These are phyloP conservation scores for Piloderma croceum DNA, from an alignment of 768 basidiomycete species.

Conservation along the genomic window DNA sequence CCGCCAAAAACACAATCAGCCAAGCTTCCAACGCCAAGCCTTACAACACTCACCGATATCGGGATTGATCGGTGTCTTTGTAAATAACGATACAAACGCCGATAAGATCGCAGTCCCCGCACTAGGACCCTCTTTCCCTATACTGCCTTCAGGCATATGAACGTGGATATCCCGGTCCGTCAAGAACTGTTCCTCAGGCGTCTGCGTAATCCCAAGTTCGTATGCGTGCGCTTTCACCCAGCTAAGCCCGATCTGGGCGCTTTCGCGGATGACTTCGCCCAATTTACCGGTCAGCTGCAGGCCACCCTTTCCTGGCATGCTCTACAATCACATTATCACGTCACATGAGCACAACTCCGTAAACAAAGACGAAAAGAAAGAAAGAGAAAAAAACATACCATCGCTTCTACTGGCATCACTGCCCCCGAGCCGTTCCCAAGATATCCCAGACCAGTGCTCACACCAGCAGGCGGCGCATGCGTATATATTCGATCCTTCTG, in stretches of 20 bases:
- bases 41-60: constrained; percentile 68
- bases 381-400: constrained; percentile 46
- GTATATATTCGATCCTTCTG: constrained; percentile 92
- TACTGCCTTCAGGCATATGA: constrained; percentile 94
- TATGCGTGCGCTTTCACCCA: constrained; percentile 92
- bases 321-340: constrained; percentile 38
- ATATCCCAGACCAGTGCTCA: constrained; percentile 93
- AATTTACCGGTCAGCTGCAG: constrained; percentile 95
- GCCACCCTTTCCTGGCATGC: constrained; percentile 93
- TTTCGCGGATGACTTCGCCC: constrained; percentile 95
- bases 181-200: constrained; percentile 69
- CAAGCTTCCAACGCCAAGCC: background rate
- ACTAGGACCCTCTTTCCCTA: constrained; percentile 94
- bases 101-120: constrained; percentile 92
- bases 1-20: background rate
- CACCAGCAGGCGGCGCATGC: constrained; percentile 78
- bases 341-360: background rate
- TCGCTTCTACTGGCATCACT: constrained; percentile 95
- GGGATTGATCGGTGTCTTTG: constrained; percentile 73
- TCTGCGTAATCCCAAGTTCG: constrained; percentile 78
- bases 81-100: constrained; percentile 89
- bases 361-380: background rate
- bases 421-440: constrained; percentile 94
- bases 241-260: constrained; percentile 88
- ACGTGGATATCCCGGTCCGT: constrained; percentile 88